A percentile compares a stretch with the other conserved stretches of the same genome.
phyloP scores from a whole-genome alignment of 2,329 filamentous ascomycete genomes.

The Purpureocillium lavendulum region DNA sequence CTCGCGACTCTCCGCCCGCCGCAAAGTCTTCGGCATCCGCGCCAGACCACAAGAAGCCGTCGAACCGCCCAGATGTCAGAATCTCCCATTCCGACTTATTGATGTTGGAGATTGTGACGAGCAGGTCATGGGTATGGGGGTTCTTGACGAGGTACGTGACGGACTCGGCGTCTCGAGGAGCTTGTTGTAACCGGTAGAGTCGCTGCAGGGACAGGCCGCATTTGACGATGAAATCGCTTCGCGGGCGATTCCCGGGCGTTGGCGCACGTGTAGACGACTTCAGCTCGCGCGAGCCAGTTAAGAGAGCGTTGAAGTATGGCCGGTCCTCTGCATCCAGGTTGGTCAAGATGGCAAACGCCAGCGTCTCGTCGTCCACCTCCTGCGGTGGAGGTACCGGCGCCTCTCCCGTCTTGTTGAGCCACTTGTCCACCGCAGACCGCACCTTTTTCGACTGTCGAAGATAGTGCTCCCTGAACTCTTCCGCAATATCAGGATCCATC shows the following conservation, averaged over 20 bases:
- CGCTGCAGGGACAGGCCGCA: conserved; percentile 74
- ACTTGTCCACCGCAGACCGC: conserved; percentile 80
- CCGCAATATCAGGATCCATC: conserved; percentile 87
- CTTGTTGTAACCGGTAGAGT: conserved; percentile 65
- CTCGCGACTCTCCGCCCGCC: conserved; percentile 41
- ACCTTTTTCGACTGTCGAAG: conserved; percentile 88
- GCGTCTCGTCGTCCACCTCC: conserved; percentile 88
- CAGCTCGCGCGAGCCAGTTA: conserved; percentile 53
- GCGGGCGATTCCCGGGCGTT: conserved; percentile 56
- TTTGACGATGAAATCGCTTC: conserved; percentile 67
- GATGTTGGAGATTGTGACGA: conserved; percentile 81
- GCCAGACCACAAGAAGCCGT: conserved; percentile 91
- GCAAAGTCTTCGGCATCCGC: conserved; percentile 54
- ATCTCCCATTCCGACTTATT: conserved; percentile 96
- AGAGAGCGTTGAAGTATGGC: conserved; percentile 72
- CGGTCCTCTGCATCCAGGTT: conserved; percentile 70
- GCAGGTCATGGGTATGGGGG: conserved; percentile 71
- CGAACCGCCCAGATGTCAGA: conserved; percentile 84
- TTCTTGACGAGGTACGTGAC: conserved; percentile 83
- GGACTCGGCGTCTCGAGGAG: conserved; percentile 77
- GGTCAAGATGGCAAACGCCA: conserved; percentile 89
- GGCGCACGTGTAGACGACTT: conserved; percentile 53
- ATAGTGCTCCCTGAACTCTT: conserved; percentile 89
- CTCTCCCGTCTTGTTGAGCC: conserved; percentile 75
- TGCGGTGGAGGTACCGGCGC: conserved; percentile 67